Evolutionary conservation across 139 green algal species (phyloP).

Genomic region (Eudorina sp.): DNA sequence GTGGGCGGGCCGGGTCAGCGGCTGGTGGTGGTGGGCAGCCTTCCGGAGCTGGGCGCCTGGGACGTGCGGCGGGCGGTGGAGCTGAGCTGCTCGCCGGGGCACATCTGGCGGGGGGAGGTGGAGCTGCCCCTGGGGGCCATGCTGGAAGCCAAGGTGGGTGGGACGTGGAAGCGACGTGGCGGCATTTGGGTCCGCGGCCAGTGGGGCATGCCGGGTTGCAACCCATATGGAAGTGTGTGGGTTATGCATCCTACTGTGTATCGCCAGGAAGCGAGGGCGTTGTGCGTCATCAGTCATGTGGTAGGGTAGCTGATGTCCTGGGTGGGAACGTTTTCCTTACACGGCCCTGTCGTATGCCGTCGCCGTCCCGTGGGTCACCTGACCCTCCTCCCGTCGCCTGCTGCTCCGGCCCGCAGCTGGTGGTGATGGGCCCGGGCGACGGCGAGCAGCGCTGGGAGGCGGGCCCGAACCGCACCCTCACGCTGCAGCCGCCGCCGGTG

Average conservation of each 20-base stretch:
- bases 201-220: neutral
- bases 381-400: neutral
- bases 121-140: slow-evolving; percentile 35
- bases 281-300: no score
- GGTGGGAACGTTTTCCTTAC: no score
- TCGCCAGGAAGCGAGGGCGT: no score
- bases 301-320: no score
- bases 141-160: slow-evolving; percentile 41
- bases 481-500: slow-evolving; percentile 11
- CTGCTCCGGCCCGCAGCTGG: slow-evolving; percentile 13
- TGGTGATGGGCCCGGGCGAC: slow-evolving; percentile 19
- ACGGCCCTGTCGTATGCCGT: no score
- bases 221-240: no score
- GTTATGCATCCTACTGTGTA: no score
- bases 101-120: slow-evolving; percentile 49
- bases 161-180: no score
- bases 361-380: no score
- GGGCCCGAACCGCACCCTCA: slow-evolving; percentile 34
- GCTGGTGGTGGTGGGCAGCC: slow-evolving; percentile 41
- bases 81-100: slow-evolving; percentile 42
- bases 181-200: no score
- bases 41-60: slow-evolving; percentile 45
- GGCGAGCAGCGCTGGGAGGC: slow-evolving; percentile 46
- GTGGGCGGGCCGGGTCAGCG: slow-evolving; percentile 32
- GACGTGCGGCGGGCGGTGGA: slow-evolving; percentile 4